phyloP scores from a whole-genome alignment of 345 rosid genomes.

The Brassica nigra region DNA sequence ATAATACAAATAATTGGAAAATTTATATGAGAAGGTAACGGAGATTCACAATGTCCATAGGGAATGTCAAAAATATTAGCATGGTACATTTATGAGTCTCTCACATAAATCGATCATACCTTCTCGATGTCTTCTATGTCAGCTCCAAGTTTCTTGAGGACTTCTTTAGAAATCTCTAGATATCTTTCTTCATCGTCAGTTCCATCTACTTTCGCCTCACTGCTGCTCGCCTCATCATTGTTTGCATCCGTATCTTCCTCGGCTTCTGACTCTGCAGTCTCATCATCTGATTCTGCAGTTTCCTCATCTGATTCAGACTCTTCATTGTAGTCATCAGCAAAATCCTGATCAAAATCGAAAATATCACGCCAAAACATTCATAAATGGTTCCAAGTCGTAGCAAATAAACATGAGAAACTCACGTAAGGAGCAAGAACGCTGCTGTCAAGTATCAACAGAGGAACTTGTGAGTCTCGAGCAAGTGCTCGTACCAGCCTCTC shows the following conservation, averaged over 20 bases:
- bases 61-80: not conserved
- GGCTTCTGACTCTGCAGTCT: slow-evolving; percentile 73
- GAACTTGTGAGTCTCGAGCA: slow-evolving; percentile 82
- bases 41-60: slow-evolving; percentile 6
- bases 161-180: slow-evolving; percentile 71
- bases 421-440: slow-evolving; percentile 93
- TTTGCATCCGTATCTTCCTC: slow-evolving; percentile 78
- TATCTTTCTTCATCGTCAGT: slow-evolving; percentile 73
- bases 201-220: slow-evolving; percentile 65
- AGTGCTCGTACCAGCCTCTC: slow-evolving; percentile 92
- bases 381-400: not conserved
- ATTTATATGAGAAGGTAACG: not conserved
- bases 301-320: slow-evolving; percentile 79
- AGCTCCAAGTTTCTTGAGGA: slow-evolving; percentile 78
- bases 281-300: slow-evolving; percentile 57
- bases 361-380: slow-evolving; percentile 8
- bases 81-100: slow-evolving; percentile 3
- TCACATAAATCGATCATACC: slow-evolving; percentile 48
- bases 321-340: slow-evolving; percentile 61
- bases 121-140: slow-evolving; percentile 75
- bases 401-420: slow-evolving; percentile 47
- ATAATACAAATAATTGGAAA: not conserved
- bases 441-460: slow-evolving; percentile 87
- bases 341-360: slow-evolving; percentile 60
- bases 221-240: slow-evolving; percentile 62